These are phyloP conservation scores for Paramecium biaurelia DNA, from an alignment of 73 alveolate genomes.

Conservation along the genomic window DNA sequence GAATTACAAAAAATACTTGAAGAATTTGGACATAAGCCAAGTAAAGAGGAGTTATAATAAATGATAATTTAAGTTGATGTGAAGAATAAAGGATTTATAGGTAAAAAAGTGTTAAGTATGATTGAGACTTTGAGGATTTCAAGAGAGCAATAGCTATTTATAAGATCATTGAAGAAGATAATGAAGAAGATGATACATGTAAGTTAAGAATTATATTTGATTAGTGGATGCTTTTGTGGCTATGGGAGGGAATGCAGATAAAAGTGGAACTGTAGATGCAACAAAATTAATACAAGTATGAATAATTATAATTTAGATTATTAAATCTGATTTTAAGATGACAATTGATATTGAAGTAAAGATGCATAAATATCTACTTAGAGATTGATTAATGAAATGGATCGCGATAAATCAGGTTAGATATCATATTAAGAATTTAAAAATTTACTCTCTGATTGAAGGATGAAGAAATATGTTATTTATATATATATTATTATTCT, in stretches of 20 bases:
- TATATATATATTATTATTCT: no score
- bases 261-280: conserved; percentile 73
- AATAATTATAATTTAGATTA: conserved; percentile 75
- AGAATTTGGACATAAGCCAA: conserved; percentile 81
- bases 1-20: conserved; percentile 78
- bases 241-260: conserved; percentile 95
- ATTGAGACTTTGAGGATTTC: conserved; percentile 61
- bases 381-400: conserved; percentile 73
- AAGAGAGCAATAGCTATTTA: conserved; percentile 41
- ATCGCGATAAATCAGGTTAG: conserved; percentile 85
- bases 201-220: neutral
- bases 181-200: conserved; percentile 17
- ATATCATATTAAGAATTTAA: conserved; percentile 85
- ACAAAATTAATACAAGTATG: conserved; percentile 56
- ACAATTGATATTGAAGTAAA: conserved; percentile 84
- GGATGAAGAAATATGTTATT: neutral
- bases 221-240: conserved; percentile 96
- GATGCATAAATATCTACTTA: neutral
- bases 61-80: conserved; percentile 87
- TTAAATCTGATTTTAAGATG: conserved; percentile 81
- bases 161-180: conserved; percentile 46
- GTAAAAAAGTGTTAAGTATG: neutral
- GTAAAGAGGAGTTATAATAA: conserved; percentile 60
- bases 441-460: conserved; percentile 44
- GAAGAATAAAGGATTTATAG: conserved; percentile 74